Base-by-base conservation (phyloP, 345 rosid genomes). In the Barbarea vulgaris region DNA sequence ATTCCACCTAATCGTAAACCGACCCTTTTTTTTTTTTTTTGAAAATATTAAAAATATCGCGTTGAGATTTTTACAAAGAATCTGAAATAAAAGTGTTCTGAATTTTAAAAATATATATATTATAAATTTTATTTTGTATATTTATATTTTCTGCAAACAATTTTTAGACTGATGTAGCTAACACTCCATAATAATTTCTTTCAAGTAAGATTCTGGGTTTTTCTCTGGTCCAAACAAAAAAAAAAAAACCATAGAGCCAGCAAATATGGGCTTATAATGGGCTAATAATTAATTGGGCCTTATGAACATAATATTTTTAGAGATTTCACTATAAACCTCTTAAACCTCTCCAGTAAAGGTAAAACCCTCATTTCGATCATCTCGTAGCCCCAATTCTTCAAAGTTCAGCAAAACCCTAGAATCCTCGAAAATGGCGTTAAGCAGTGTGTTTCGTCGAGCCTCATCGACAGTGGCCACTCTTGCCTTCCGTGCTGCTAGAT, bases 381-480 rank as follows among this genome's bases (percentile, higher is more conserved):
- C 50, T 0, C 50, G 10, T n/a, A n/a, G 1, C 50, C 19, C 50
- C 21, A 46, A 6, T n/a, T 46, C 68, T 14, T 44, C 42, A 1
- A 59, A 21, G 21, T 31, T 39, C 33, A 28, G 53, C 5, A 0
- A 70, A 70, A 55, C 67, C 78, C 77, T 76, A 54, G 31, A 37
- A 10, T 2, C 28, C 55, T 50, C 67, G 4, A 24, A 37, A 75
- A 84, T 84, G 87, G 56, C 79, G 13, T 37, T 81, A 1, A 77
- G 62, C 68, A 58, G 67, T 5, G 25, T 83, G 25, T 36, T 88
- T 67, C 92, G 89, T 47, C 78, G 88, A 44, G 87, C 83, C 19
- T 76, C 85, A 9, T 70, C 82, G 2, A 55, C 85, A 30, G 46
- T 75, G 6, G 67, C 80, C 5, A 75, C 88, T 69, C 55, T 80